phyloP scores from a whole-genome alignment of 352 stramenopile genomes.

The Globisporangium cederbergense region DNA sequence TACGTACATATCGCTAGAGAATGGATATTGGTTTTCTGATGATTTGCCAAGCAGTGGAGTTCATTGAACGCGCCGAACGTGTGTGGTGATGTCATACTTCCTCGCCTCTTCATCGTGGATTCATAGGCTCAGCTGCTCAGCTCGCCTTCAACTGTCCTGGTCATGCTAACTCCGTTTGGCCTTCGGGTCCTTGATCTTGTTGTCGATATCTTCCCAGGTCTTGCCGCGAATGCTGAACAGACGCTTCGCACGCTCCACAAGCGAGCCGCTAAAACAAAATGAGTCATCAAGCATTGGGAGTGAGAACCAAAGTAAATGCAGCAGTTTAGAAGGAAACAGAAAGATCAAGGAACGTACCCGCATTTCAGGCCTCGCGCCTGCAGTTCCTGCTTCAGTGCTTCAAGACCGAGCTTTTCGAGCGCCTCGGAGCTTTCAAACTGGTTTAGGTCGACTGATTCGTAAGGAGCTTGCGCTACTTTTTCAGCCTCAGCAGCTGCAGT shows the following conservation, averaged over 20 bases:
- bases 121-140: background rate
- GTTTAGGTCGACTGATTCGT: slow-evolving; percentile 46
- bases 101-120: background rate
- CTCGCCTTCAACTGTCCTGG: background rate
- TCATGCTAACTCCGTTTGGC: slow-evolving; percentile 8
- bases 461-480: background rate
- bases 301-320: background rate
- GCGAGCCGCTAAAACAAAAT: slow-evolving; percentile 65
- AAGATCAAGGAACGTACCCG: slow-evolving; percentile 57
- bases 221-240: slow-evolving; percentile 93
- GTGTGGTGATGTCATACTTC: too few species aligned
- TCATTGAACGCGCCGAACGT: too few species aligned
- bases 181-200: slow-evolving; percentile 70
- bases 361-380: slow-evolving; percentile 94
- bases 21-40: too few species aligned
- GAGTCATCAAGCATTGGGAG: slow-evolving; percentile 1
- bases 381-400: slow-evolving; percentile 92
- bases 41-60: too few species aligned
- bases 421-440: slow-evolving; percentile 51
- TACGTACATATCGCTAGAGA: background rate
- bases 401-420: slow-evolving; percentile 87
- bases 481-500: background rate
- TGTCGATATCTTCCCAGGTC: slow-evolving; percentile 86
- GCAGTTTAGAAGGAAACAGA: background rate
- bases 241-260: slow-evolving; percentile 86